These are phyloP conservation scores for Exophiala phaeomuriformis DNA, from an alignment of 2,329 filamentous ascomycete genomes.

Conservation along the genomic window DNA sequence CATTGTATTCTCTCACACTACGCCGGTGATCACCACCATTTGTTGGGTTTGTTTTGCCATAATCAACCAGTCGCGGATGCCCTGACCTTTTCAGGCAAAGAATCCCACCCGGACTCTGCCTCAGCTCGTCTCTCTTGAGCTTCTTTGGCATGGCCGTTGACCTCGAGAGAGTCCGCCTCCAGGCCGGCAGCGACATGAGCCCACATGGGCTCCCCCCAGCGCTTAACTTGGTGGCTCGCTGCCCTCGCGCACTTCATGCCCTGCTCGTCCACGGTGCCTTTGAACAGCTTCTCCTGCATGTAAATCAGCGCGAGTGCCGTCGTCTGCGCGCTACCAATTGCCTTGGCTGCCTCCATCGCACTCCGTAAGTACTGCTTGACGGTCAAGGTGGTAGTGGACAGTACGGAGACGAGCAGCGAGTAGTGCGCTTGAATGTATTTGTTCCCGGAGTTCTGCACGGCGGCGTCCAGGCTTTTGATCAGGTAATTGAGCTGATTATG, in stretches of 20 bases:
- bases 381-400: constrained; percentile 61
- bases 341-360: constrained; percentile 62
- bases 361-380: constrained; percentile 70
- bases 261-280: constrained; percentile 72
- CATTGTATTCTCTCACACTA: no score
- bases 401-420: constrained; percentile 64
- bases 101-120: constrained; percentile 36
- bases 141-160: constrained; percentile 57
- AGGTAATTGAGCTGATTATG: constrained; percentile 54
- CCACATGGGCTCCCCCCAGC: constrained; percentile 66
- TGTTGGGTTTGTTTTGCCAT: no score
- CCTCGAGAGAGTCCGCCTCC: constrained; percentile 66
- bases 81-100: constrained; percentile 29
- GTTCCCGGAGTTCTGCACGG: constrained; percentile 64
- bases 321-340: constrained; percentile 67
- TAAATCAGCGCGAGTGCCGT: constrained; percentile 76
- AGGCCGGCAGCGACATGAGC: constrained; percentile 74
- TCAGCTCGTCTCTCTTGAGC: constrained; percentile 42
- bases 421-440: constrained; percentile 70
- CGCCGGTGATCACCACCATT: no score
- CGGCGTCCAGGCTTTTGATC: constrained; percentile 58
- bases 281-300: constrained; percentile 77
- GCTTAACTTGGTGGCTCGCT: constrained; percentile 59
- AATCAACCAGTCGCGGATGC: background rate
- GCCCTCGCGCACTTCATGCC: constrained; percentile 69